A percentile compares a stretch with the other conserved stretches of the same genome.
phyloP scores from a whole-genome alignment of 2,329 filamentous ascomycete genomes.

The Hypoxylon sp. region DNA sequence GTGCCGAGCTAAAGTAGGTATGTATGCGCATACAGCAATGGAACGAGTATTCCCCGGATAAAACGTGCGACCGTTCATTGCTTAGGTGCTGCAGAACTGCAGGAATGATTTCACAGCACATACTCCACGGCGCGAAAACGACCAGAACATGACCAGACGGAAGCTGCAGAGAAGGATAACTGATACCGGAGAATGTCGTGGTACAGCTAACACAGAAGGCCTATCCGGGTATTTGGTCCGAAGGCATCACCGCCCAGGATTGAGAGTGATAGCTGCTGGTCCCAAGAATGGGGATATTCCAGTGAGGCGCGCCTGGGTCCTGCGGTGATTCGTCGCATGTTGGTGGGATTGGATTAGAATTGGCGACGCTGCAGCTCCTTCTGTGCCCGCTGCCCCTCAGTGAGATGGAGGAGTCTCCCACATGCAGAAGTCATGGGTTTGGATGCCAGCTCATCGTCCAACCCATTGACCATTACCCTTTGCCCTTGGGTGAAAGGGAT shows the following conservation, averaged over 20 bases:
- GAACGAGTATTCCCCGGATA: slow-evolving; percentile 34
- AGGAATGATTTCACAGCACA: slow-evolving; percentile 25
- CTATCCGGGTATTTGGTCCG: neutral
- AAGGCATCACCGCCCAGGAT: slow-evolving; percentile 5
- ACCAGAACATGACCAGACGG: slow-evolving; percentile 22
- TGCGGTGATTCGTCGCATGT: slow-evolving; percentile 43
- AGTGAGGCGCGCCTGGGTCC: slow-evolving; percentile 21
- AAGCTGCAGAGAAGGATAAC: slow-evolving; percentile 11
- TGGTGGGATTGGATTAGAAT: slow-evolving; percentile 39
- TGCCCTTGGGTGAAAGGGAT: slow-evolving; percentile 22
- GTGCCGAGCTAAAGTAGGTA: slow-evolving; percentile 9
- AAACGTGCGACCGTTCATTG: slow-evolving; percentile 21
- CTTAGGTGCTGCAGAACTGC: slow-evolving; percentile 12
- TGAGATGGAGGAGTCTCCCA: slow-evolving; percentile 35
- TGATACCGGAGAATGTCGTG: slow-evolving; percentile 14
- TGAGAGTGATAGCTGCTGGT: slow-evolving; percentile 19
- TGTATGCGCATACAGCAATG: slow-evolving; percentile 14
- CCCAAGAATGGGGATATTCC: slow-evolving; percentile 12
- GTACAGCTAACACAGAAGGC: slow-evolving; percentile 16
- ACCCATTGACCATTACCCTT: slow-evolving; percentile 38
- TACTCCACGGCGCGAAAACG: slow-evolving; percentile 20
- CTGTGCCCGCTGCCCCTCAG: slow-evolving; percentile 31
- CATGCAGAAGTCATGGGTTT: slow-evolving; percentile 33
- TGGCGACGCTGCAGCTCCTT: slow-evolving; percentile 37
- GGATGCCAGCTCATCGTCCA: slow-evolving; percentile 38